Base-by-base conservation (phyloP, 1,284 basidiomycete species). In the Sanghuangporus weigelae region DNA sequence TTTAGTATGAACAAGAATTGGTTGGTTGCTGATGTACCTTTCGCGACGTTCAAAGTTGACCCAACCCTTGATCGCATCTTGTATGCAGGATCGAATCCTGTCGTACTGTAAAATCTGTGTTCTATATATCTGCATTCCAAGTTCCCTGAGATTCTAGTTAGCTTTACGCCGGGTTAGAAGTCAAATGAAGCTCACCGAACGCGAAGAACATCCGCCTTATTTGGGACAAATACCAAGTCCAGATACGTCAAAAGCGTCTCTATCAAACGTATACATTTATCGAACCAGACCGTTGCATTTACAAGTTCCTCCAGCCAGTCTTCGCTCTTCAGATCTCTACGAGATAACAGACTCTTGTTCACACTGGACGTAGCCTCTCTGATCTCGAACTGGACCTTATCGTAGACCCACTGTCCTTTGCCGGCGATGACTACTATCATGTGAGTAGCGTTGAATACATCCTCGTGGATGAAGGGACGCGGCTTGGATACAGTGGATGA, bases 41-140 rank as follows among this genome's bases (percentile, higher is more conserved):
- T 77, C 70, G 10, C 77, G 72, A 16, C 88, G 79, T 71, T 91
- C 90, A 67, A 71, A 78, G 1, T 74, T 72, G 3, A 82, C 71
- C 88, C 90, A 90, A 10, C 77, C 73, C 31, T 75, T 68, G 1
- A 92, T 70, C n/a, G 83, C 81, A 1, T 71, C 70, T 19, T 76
- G 75, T 26, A 90, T 74, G 56, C 76, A 79, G 1, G 77, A 71
- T 12, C 75, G 74, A 3, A 90, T 76, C 3, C 72, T 66, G 0
- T 76, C 71, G 64, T 82, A 79, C 14, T 78, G 78, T 66, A 90
- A 85, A 50, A 92, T 78, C 2, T 71, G 68, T 7, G 75, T 70
- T 21, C 75, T 73, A 72, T 89, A 89, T 7, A 81, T 72, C 0
- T 69, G 64, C 66, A 83, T 85, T 1, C 84, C 82, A 14, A 88